Evolutionary conservation across 1,284 basidiomycete species (phyloP), one percentile per base, ranked within the genome.

Genomic region (Fomitopsis schrenkii): DNA sequence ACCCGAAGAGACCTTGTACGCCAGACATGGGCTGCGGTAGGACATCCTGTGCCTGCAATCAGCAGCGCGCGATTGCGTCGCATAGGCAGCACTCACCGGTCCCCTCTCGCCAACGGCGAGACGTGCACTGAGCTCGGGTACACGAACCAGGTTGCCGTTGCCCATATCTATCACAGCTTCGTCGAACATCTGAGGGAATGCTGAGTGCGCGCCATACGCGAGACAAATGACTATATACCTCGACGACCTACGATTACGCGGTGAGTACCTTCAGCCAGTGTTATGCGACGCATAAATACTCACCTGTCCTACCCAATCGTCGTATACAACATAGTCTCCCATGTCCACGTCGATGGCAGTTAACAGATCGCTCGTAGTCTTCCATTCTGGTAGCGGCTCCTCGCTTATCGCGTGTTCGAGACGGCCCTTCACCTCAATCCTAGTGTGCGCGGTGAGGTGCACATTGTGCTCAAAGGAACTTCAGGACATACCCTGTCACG

Each of bases 301-400:
- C 70, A 90, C 90, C 83, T 95, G 91, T 57, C 95, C 95, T 68
- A 97, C 79, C 95, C 95, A 98, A 71, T 95, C 86, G 63, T 91
- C 84, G 70, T 85, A 86, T 5, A 88, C 79, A 58, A 96, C 91
- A 76, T 89, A 92, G 73, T 96, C 93, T 6, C 93, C 91, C 45
- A 90, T 81, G 64, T 91, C 87, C 33, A 88, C 81, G 30, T 87
- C 83, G 30, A 77, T 74, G 28, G 82, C 79, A 41, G 79, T 80
- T 64, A 83, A 79, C n/a, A 95, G 72, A 59, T 91, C 84, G 33
- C 80, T 76, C 57, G 82, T 72, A 7, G 82, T 80, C 65, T 85
- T 84, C 88, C 89, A 93, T 5, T 82, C 85, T 1, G 82, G 78
- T 33, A 94, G 68, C 28, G 77, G 71, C 64, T 85, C 81, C 17